Percentiles rank a stretch among this genome's conserved stretches.
Conservation (phyloP, 805 yeast species). For the Pichia californica region DNA sequence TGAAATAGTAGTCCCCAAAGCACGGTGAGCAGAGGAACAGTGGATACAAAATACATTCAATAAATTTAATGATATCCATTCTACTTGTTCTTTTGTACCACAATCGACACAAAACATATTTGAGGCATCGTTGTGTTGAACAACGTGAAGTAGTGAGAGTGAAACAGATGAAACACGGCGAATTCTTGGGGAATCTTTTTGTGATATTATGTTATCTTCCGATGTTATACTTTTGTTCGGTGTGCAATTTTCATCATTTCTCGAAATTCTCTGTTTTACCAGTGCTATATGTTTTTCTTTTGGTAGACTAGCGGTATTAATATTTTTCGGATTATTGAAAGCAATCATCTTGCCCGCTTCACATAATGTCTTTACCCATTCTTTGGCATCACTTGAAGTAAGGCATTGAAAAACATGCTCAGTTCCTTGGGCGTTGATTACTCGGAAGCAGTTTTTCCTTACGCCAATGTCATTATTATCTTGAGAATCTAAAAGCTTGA, state of each 20-base stretch:
- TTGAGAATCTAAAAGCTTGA: slow-evolving; percentile 35
- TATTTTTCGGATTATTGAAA: slow-evolving; percentile 14
- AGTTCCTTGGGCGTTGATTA: slow-evolving; percentile 58
- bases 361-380: slow-evolving; percentile 62
- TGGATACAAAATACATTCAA: slow-evolving; percentile 70
- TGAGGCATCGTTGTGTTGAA: slow-evolving; percentile 39
- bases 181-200: slow-evolving; percentile 11
- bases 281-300: no score
- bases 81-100: slow-evolving; percentile 55
- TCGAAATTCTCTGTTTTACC: no score
- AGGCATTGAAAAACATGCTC: slow-evolving; percentile 73
- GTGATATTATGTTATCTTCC: neutral
- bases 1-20: slow-evolving; percentile 75
- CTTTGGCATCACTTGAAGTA: slow-evolving; percentile 55
- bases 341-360: slow-evolving; percentile 40
- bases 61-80: slow-evolving; percentile 80
- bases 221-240: neutral
- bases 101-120: slow-evolving; percentile 78
- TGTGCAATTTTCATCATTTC: no score
- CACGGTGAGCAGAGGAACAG: slow-evolving; percentile 85
- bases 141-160: slow-evolving; percentile 30
- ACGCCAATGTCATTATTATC: slow-evolving; percentile 39
- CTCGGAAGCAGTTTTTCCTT: slow-evolving; percentile 61
- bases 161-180: slow-evolving; percentile 32
- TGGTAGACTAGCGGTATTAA: no score